Evolutionary conservation across 331 rosid species (phyloP), one percentile per base, ranked within the genome.

Genomic region (Phaseolus coccineus): DNA sequence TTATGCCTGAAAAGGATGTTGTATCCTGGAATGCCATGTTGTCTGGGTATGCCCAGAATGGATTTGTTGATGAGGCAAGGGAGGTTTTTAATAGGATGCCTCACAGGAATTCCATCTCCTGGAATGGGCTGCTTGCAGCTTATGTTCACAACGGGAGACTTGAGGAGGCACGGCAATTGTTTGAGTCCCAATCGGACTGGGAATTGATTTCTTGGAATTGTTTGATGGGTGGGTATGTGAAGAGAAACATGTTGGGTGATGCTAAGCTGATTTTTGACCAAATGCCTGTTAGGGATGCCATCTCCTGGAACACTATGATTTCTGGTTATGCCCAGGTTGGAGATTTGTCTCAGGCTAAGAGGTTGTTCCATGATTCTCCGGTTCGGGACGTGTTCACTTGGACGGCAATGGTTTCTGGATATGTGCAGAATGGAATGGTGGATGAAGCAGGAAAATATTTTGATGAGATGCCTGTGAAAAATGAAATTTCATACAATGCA

Each of bases 21-120:
- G 96, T 90, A 77, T 92, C 98, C 0, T 94, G 98, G 98, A 94
- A 92, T 73, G 82, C 98, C 6, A 82, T 94, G 86, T 75, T 94
- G 67, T 92, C 98, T 2, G 98, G 98, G 46, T 94, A 90, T 77
- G 96, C 98, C 8, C 97, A 90, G 85, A 88, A 89, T 80, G 97
- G 98, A 10, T 87, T 73, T 71, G 91, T 88, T 58, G 90, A 89
- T 72, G 92, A 92, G 86, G 96, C 97, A 3, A 89, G 89, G 78
- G 78, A 62, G 75, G 58, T 94, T 78, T 94, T 94, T 61, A 69
- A 89, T 28, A 76, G 27, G 69, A 94, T 94, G 94, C 90, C 91
- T 4, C 7, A 61, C 50, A 92, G 81, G 84, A 89, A 92, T 87
- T 84, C 82, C 27, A 90, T 94, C 77, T 94, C 98, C 0, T 92